Base-by-base conservation (phyloP, 2,329 filamentous ascomycete species). In the Aureobasidium sp. region DNA sequence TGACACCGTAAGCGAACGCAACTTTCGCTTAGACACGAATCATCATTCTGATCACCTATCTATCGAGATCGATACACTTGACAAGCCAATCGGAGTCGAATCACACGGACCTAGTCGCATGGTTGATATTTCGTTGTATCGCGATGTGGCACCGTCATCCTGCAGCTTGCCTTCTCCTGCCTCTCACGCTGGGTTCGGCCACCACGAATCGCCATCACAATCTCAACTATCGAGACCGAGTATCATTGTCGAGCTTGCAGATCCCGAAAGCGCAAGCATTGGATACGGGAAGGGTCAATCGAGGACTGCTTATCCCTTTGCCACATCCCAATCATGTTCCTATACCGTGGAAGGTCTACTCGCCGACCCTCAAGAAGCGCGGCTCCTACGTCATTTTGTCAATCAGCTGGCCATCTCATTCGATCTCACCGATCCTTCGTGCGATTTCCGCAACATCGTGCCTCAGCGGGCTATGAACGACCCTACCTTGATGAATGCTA, bases 401-500 rank as follows among this genome's bases (percentile, higher is more conserved):
- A 47, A 19, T 9, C 44, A 47, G 2, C 44, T 47, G 24, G 44
- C 44, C 14, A 31, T 47, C 9, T 47, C 44, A 14, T 47, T 47
- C 15, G 44, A 47, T 31, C 44, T 47, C 24, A 44, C 42, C 40
- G 72, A 74, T 64, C 66, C 69, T 12, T 62, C 68, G n/a, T 65
- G 70, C 19, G 81, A 82, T 63, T 85, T 86, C 65, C 78, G 80
- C 60, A 74, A 77, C 0, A 72, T 81, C 6, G 82, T 85, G 0
- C 83, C 83, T 0, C 75, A 79, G 60, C 74, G 79, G 22, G 81
- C 83, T 4, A 76, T 76, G 14, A 75, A 71, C 1, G 82, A 77
- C 58, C 78, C 78, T 0, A 78, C 80, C 2, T 73, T 85, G 4
- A 73, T 83, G 14, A 82, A 84, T 60, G 82, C 82, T 24, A 82